Evolutionary conservation across 495 filamentous ascomycete genomes (phyloP).

Genomic region (Aspergillus affinis): DNA sequence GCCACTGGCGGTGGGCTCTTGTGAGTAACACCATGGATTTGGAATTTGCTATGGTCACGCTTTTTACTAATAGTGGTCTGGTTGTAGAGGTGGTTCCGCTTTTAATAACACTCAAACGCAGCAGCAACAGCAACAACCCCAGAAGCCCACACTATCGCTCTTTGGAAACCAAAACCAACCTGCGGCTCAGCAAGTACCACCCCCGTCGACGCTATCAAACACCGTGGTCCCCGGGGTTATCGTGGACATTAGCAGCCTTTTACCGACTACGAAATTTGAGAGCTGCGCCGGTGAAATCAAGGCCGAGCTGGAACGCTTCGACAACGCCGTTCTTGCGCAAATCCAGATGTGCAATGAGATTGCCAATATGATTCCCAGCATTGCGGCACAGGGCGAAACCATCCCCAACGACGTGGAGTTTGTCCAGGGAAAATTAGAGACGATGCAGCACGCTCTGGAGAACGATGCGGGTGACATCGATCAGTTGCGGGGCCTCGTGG

Average conservation of each 20-base stretch:
- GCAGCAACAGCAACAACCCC: constrained; percentile 37
- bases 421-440: constrained; percentile 68
- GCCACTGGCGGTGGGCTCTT: constrained; percentile 44
- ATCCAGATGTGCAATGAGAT: constrained; percentile 56
- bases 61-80: constrained; percentile 12
- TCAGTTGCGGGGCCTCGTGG: constrained; percentile 59
- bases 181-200: constrained; percentile 46
- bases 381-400: constrained; percentile 60
- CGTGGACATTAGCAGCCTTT: constrained; percentile 72
- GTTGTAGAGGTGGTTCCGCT: constrained; percentile 25
- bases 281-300: constrained; percentile 85
- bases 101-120: constrained; percentile 27
- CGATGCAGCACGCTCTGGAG: constrained; percentile 68
- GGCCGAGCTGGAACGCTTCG: constrained; percentile 68
- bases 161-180: constrained; percentile 36
- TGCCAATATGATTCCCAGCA: constrained; percentile 50
- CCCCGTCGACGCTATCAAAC: constrained; percentile 41
- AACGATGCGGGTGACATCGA: constrained; percentile 73
- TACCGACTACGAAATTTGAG: constrained; percentile 84
- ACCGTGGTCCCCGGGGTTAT: constrained; percentile 65
- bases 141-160: constrained; percentile 40
- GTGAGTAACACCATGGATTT: constrained; percentile 38
- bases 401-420: constrained; percentile 76
- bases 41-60: constrained; percentile 13
- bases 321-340: constrained; percentile 69